Base-by-base conservation (phyloP, 768 basidiomycete species). In the Naganishia vaughanmartiniae region DNA sequence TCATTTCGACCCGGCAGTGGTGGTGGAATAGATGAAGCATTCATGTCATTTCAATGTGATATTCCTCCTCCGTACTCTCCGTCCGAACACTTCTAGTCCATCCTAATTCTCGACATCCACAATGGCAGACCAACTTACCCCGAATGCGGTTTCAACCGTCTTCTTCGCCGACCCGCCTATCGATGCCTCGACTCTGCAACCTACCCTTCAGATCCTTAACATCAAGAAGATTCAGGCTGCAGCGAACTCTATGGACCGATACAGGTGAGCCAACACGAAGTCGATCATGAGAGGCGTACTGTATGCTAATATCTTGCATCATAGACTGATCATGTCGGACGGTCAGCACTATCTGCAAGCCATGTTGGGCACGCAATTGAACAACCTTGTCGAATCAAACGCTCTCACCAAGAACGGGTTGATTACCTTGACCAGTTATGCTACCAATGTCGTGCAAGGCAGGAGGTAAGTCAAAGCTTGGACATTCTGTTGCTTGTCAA, bases 321-420 rank as follows among this genome's bases (percentile, higher is more conserved):
- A 86, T 70, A 81, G 92, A 72, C 85, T 95, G 71, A 91, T 97
- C 81, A 83, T 97, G 48, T 95, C 93, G 0, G 95, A 98, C 81
- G 93, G 95, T 48, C 84, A 84, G 24, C 83, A 90, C 74, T 96
- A 90, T 79, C 84, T 90, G 57, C 96, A 97, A 80, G 89, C 90
- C 30, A 97, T 99, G 96, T 84, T 98, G 39, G 91, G 93, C 5
- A 97, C 94, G 0, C 90, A 92, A 76, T 85, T 93, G 54, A 97
- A 97, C 76, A 72, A 83, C 9, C 82, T 92, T 73, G 88, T 94
- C 17, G 85, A 88, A 19, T 84, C 87, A 0, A 86, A 87, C 7
- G 76, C 83, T 0, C 83, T 97, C 39, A 81, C 82, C 45, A 91
- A 89, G 77, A 84, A 90, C 76, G 84, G 87, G 0, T 81, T 98